phyloP scores from a whole-genome alignment of 2,329 filamentous ascomycete species.

The Venturia oleaginea region DNA sequence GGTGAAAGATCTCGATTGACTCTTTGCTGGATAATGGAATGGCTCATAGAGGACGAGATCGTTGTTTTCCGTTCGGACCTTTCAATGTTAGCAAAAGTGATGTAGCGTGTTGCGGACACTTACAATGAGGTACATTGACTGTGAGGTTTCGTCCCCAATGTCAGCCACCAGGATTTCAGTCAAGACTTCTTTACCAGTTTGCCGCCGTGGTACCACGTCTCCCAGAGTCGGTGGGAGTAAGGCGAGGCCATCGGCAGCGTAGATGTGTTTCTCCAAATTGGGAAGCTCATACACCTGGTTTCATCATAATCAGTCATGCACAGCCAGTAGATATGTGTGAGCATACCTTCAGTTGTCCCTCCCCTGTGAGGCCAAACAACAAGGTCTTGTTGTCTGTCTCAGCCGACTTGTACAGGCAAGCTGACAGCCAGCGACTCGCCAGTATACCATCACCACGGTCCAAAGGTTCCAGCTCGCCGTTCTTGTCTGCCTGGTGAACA shows the following conservation, averaged over 20 bases:
- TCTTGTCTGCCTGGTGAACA: conserved; percentile 69
- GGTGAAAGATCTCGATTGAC: conserved; percentile 36
- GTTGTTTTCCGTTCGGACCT: conserved; percentile 70
- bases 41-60: conserved; percentile 86
- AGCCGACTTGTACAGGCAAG: conserved; percentile 69
- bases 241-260: conserved; percentile 64
- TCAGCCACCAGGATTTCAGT: conserved; percentile 77
- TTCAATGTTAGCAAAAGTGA: conserved; percentile 14
- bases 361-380: conserved; percentile 66
- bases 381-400: conserved; percentile 46
- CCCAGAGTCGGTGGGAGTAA: conserved; percentile 67
- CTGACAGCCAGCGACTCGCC: conserved; percentile 67
- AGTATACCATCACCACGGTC: conserved; percentile 52
- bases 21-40: conserved; percentile 42
- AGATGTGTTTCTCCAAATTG: conserved; percentile 61
- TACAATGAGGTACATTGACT: conserved; percentile 74
- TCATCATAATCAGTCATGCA: neutral
- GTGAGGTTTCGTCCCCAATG: conserved; percentile 64
- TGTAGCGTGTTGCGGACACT: conserved; percentile 25
- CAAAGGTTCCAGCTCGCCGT: conserved; percentile 77
- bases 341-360: conserved; percentile 67
- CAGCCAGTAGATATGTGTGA: neutral
- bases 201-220: conserved; percentile 61
- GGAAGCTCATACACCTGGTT: conserved; percentile 66
- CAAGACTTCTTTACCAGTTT: conserved; percentile 61